These are phyloP conservation scores for Cladorrhinum sp. DNA, from an alignment of 2,329 filamentous ascomycete genomes.

Conservation along the genomic window DNA sequence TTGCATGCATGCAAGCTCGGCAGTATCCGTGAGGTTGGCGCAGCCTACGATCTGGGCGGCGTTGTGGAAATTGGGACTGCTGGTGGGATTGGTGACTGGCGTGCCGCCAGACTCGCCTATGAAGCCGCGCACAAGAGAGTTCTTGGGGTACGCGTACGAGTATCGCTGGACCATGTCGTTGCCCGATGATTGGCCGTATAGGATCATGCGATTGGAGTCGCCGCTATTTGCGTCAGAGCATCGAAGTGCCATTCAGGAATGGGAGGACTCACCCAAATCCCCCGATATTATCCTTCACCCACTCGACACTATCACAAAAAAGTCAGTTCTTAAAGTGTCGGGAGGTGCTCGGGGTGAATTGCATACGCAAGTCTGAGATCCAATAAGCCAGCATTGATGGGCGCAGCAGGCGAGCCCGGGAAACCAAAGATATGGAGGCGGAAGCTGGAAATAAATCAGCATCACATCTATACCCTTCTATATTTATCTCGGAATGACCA, in stretches of 20 bases:
- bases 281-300: conserved; percentile 48
- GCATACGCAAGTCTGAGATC: conserved; percentile 32
- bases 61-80: conserved; percentile 36
- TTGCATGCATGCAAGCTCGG: conserved; percentile 39
- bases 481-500: not conserved
- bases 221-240: conserved; percentile 36
- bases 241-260: not conserved
- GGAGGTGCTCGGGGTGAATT: not conserved
- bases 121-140: conserved; percentile 42
- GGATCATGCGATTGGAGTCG: conserved; percentile 41
- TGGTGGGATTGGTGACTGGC: conserved; percentile 35
- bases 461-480: not conserved
- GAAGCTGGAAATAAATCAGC: not conserved
- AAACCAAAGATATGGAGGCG: conserved; percentile 30
- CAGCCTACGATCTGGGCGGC: conserved; percentile 39
- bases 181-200: conserved; percentile 50
- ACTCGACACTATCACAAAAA: conserved; percentile 38
- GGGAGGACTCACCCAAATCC: conserved; percentile 34
- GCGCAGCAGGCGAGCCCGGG: conserved; percentile 28
- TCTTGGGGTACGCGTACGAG: conserved; percentile 41
- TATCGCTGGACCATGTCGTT: conserved; percentile 34
- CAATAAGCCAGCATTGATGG: conserved; percentile 47
- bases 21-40: conserved; percentile 34
- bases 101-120: conserved; percentile 31
- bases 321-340: conserved; percentile 40